Evolutionary conservation across 2,329 filamentous ascomycete species (phyloP).

Genomic region (Exophiala aquamarina): DNA sequence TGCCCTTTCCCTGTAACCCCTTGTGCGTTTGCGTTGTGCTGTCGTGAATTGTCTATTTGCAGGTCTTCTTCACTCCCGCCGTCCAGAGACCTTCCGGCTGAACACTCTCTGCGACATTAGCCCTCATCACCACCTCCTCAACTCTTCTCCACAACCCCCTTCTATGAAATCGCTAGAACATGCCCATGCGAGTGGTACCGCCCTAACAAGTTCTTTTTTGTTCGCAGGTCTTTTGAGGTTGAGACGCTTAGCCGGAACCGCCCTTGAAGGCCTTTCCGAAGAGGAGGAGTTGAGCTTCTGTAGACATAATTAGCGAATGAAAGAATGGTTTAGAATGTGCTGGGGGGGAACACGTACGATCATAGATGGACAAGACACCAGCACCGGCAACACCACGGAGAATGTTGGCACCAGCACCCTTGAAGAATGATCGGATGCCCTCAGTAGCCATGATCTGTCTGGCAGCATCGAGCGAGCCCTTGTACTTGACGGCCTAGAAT

Average conservation of each 20-base stretch:
- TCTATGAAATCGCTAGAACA: background rate
- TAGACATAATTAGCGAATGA: conserved; percentile 16
- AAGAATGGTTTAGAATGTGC: background rate
- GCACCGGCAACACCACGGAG: conserved; percentile 99
- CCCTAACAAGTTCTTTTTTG: conserved; percentile 2
- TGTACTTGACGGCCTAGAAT: conserved; percentile 97
- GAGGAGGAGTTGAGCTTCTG: conserved; percentile 75
- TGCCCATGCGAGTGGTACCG: too few relatives aligned
- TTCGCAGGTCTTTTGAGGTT: conserved; percentile 10
- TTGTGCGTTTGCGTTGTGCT: conserved; percentile 10
- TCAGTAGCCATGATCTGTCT: conserved; percentile 95
- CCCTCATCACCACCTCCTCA: background rate
- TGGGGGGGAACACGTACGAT: conserved; percentile 58
- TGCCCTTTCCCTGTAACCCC: conserved; percentile 1
- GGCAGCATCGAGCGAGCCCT: conserved; percentile 90
- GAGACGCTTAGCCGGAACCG: conserved; percentile 35
- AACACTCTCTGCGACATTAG: conserved; percentile 1
- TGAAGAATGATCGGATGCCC: conserved; percentile 99
- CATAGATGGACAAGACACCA: conserved; percentile 99
- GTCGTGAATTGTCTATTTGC: conserved; percentile 21
- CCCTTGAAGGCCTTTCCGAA: conserved; percentile 99
- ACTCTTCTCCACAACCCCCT: conserved; percentile 6
- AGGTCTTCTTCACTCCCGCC: conserved; percentile 14
- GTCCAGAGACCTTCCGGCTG: conserved; percentile 9
- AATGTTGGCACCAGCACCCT: conserved; percentile 99